Conservation (phyloP, 345 rosid genomes). For the Linum tenue region DNA sequence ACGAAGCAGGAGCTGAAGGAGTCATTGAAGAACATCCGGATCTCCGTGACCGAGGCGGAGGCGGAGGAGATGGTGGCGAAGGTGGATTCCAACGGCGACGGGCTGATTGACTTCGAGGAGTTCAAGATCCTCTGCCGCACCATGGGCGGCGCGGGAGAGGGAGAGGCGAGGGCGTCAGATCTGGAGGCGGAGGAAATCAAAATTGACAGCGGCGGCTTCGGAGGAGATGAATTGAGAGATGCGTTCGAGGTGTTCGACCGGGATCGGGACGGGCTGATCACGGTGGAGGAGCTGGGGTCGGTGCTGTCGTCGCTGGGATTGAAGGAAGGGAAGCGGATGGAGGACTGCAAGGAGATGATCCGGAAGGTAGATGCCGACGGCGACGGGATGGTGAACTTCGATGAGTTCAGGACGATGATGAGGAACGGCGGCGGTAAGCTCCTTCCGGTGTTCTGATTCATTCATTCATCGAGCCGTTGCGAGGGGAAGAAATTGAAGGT, state of each 20-base stretch:
- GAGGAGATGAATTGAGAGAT: constrained; percentile 80
- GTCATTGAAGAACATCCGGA: constrained; percentile 60
- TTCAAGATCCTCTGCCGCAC: constrained; percentile 51
- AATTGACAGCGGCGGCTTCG: constrained; percentile 5
- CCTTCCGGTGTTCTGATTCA: background rate
- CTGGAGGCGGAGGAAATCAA: constrained; percentile 37
- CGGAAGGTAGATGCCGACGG: constrained; percentile 76
- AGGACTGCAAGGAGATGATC: constrained; percentile 76
- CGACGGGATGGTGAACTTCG: constrained; percentile 62
- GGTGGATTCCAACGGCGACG: constrained; percentile 22
- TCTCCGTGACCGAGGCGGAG: constrained; percentile 52
- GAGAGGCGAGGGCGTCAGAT: constrained; percentile 22
- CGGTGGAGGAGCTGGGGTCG: constrained; percentile 60
- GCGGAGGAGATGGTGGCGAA: constrained; percentile 27
- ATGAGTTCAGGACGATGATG: constrained; percentile 42
- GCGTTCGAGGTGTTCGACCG: constrained; percentile 83
- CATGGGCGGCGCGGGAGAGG: constrained; percentile 16
- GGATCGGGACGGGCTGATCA: constrained; percentile 79
- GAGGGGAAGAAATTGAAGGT: too few species aligned
- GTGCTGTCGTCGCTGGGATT: constrained; percentile 68
- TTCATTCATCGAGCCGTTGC: too few species aligned
- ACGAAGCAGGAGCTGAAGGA: constrained; percentile 52
- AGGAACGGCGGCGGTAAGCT: constrained; percentile 19
- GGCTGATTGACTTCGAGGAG: constrained; percentile 54
- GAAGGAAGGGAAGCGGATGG: constrained; percentile 57